Conservation (phyloP, 306 rosid species). For the Malus sylvestris region DNA sequence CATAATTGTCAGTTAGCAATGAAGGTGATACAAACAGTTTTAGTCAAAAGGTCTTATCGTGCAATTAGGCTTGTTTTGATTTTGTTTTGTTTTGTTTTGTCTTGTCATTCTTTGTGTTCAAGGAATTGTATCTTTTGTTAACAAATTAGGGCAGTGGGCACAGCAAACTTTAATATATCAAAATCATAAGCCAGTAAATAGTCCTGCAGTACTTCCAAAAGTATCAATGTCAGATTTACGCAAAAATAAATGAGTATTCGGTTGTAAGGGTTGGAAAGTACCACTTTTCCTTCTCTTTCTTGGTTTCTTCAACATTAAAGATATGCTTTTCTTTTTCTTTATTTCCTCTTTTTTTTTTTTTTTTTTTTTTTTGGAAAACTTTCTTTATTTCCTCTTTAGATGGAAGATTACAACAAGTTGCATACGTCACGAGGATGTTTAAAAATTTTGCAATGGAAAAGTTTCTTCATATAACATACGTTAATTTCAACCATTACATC, state of each 20-base stretch:
- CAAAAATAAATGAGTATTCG: not conserved
- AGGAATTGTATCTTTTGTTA: not conserved
- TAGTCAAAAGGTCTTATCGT: not conserved
- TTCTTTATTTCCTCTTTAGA: not conserved
- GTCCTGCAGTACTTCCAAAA: not conserved
- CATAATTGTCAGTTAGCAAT: not conserved
- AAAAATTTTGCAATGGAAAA: not conserved
- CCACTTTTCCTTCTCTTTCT: not conserved
- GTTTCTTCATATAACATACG: not conserved
- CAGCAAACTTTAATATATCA: not conserved
- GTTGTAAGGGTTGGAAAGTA: not conserved
- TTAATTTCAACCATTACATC: not conserved
- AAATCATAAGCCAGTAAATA: not conserved
- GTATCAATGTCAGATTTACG: slow-evolving; percentile 1
- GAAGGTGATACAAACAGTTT: not conserved
- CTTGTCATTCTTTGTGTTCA: not conserved
- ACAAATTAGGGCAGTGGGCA: not conserved
- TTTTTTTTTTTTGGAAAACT: too few species aligned
- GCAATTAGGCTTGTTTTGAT: not conserved
- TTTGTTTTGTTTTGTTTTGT: too few species aligned
- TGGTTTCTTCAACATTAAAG: not conserved
- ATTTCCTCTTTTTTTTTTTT: not conserved
- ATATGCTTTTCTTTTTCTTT: not conserved
- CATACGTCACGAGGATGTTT: not conserved
- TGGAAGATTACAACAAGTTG: not conserved